Conservation (phyloP, 768 basidiomycete species). For the Rhodotorula sphaerocarpa region DNA sequence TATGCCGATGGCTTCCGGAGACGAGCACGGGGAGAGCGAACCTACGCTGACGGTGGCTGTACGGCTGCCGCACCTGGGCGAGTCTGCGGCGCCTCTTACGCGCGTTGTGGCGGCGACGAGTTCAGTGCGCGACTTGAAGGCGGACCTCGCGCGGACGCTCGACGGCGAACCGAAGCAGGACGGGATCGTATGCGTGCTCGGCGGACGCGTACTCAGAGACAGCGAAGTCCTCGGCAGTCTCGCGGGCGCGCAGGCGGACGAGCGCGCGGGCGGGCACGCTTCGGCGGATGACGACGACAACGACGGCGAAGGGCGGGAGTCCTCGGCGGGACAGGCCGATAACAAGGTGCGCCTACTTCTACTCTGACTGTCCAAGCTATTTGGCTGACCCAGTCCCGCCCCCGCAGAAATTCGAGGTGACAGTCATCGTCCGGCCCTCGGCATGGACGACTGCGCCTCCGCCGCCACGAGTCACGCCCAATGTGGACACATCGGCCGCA, state of each 20-base stretch:
- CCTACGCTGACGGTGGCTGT: no score
- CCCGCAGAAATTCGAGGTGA: constrained; percentile 2
- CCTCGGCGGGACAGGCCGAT: no score
- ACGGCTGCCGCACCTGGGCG: no score
- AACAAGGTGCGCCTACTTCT: neutral
- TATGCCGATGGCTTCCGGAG: no score
- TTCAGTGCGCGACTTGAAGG: neutral
- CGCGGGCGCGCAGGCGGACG: no score
- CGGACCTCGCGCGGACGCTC: neutral
- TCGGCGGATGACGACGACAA: neutral
- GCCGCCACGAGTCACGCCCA: neutral
- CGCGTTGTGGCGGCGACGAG: no score
- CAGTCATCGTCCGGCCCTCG: constrained; percentile 17
- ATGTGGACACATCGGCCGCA: neutral
- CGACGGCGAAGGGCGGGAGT: no score
- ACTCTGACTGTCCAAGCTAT: neutral
- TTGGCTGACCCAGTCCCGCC: neutral
- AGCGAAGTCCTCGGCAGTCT: no score
- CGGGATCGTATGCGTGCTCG: neutral
- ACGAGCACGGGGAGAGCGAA: no score
- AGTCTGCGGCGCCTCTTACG: no score
- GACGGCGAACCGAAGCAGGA: neutral
- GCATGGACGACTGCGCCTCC: constrained; percentile 21
- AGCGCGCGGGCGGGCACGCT: no score
- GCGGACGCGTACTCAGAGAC: no score